Conservation (phyloP, 371 early-diverging fungal species). For the Lichtheimia corymbifera region DNA sequence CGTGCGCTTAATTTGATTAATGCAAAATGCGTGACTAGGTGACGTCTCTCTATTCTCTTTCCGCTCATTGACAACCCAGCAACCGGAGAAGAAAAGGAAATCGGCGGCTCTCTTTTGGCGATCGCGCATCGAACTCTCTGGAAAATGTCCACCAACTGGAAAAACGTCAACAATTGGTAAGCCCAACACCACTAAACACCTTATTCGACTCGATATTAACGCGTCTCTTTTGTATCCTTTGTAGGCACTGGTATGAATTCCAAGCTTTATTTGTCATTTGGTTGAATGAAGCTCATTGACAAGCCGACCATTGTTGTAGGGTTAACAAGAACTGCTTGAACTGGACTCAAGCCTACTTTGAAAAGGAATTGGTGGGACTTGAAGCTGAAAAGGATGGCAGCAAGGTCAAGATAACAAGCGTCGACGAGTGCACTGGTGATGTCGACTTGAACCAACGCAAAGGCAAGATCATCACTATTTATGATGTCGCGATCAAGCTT, state of each 20-base stretch:
- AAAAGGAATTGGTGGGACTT: slow-evolving; percentile 52
- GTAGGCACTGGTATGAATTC: slow-evolving; percentile 13
- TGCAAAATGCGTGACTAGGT: no score
- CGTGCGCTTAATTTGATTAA: no score
- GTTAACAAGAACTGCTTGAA: slow-evolving; percentile 85
- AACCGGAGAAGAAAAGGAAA: no score
- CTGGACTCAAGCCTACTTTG: slow-evolving; percentile 77
- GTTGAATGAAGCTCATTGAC: not conserved
- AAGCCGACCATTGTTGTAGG: slow-evolving; percentile 47
- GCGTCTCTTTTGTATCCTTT: slow-evolving; percentile 11
- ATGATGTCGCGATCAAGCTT: slow-evolving; percentile 68
- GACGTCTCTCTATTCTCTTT: no score
- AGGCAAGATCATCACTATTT: slow-evolving; percentile 85
- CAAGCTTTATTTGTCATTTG: not conserved
- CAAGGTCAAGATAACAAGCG: slow-evolving; percentile 52
- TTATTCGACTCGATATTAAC: not conserved
- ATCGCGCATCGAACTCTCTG: no score
- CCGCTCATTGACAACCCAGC: no score
- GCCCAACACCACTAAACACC: not conserved
- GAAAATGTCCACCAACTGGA: slow-evolving; percentile 55
- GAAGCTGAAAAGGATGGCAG: slow-evolving; percentile 48
- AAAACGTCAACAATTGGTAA: slow-evolving; percentile 71
- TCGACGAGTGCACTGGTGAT: slow-evolving; percentile 71
- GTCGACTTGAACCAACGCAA: slow-evolving; percentile 88
- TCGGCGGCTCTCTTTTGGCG: no score